phyloP scores from a whole-genome alignment of 108 stramenopile species.

The Nitzschia sp. region DNA sequence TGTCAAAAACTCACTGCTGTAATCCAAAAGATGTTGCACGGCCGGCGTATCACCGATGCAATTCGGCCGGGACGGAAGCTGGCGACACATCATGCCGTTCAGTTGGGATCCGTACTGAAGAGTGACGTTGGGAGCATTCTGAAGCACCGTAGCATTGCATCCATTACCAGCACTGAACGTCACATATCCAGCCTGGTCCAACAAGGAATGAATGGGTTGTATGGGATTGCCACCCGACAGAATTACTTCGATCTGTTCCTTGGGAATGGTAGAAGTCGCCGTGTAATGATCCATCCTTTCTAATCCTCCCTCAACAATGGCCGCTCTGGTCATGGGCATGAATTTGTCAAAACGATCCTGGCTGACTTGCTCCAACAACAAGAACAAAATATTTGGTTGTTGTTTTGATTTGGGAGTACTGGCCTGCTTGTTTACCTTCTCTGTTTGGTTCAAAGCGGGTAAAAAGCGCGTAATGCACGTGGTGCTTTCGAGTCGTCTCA shows the following conservation, averaged over 20 bases:
- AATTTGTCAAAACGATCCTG: background rate
- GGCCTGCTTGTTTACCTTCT: background rate
- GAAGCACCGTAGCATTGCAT: background rate
- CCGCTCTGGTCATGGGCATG: background rate
- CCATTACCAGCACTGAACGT: background rate
- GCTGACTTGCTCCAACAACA: background rate
- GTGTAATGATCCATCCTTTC: background rate
- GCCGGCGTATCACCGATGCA: constrained; percentile 39
- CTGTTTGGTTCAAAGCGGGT: no score
- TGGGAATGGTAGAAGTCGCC: background rate
- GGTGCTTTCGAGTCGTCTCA: background rate
- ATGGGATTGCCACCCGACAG: background rate
- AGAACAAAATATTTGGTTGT: background rate
- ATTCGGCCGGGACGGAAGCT: constrained; percentile 29
- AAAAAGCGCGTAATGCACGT: background rate
- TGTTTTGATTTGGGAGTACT: background rate
- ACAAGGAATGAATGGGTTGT: background rate
- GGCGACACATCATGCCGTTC: constrained; percentile 2
- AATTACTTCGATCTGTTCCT: background rate
- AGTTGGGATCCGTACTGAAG: background rate
- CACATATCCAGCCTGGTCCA: background rate
- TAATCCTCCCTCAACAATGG: background rate
- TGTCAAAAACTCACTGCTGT: constrained; percentile 33
- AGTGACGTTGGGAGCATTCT: background rate
- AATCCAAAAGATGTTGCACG: constrained; percentile 31